Evolutionary conservation across 1,284 basidiomycete genomes (phyloP).

Genomic region (Jaminaea rosea): DNA sequence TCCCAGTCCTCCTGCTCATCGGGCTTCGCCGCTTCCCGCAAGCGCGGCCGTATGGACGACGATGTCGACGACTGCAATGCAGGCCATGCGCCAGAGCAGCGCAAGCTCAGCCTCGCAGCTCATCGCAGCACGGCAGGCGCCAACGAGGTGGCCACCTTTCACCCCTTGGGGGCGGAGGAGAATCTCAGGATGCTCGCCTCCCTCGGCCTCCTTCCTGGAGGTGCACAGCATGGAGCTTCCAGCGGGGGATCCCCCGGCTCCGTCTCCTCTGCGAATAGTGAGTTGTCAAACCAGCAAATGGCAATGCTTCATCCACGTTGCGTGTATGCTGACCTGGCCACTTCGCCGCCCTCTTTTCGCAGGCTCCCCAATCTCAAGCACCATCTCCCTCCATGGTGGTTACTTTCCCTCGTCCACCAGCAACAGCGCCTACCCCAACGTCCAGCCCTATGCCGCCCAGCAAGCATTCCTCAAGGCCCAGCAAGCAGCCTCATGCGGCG

Average conservation of each 20-base stretch:
- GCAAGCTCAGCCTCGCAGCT: no score
- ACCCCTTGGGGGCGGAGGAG: neutral
- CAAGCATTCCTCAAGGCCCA: neutral
- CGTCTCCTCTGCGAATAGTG: neutral
- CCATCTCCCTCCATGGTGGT: no score
- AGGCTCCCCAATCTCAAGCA: no score
- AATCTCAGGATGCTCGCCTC: neutral
- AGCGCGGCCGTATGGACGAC: no score
- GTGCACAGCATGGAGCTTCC: neutral
- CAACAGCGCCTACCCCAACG: slow-evolving; percentile 1
- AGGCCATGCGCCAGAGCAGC: no score
- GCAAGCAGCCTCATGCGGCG: no score
- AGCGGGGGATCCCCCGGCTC: neutral
- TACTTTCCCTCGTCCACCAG: no score
- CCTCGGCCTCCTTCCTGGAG: neutral
- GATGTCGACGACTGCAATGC: no score
- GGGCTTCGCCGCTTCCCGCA: no score
- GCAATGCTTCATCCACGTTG: neutral
- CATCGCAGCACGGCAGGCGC: no score
- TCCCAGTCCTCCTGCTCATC: no score
- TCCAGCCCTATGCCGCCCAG: neutral
- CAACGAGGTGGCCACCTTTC: neutral
- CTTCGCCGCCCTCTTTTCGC: no score
- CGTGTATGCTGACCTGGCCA: neutral
- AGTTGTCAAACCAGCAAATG: neutral